Evolutionary conservation across 371 early-diverging fungal genomes (phyloP), one percentile per base, ranked within the genome.

Genomic region (Mucor plumbeus): DNA sequence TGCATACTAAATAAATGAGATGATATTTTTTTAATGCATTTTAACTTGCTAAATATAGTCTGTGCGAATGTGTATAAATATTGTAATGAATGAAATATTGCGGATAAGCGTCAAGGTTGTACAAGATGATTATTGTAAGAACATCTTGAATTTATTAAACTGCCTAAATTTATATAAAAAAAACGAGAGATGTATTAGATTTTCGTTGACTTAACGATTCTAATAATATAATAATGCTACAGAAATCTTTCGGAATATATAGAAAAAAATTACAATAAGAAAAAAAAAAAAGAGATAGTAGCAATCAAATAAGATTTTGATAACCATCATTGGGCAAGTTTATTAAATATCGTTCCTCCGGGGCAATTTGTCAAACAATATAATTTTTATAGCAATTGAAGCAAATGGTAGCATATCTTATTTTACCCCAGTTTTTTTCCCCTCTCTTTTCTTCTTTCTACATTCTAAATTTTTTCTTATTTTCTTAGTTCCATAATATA

Each of bases 41-140:
- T 21, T 31, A 53, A 31, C 53, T 31, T 53, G 53, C 53, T 53
- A 53, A 31, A 53, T 13, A 53, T 53, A 31, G 53, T 31, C 19
- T 53, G 31, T 53, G 53, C 31, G 53, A 53, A 53, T 26, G 53
- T 53, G 53, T 53, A 53, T 53, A 53, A 53, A 26, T 53, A 53
- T 31, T 53, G 53, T 19, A 47, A 47, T 47, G 47, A 47, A 47
- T 47, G 21, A 47, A 31, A 31, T 53, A 53, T 31, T 53, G 10
- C 53, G 53, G 53, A 31, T 53, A 14, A 53, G 14, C 11, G 53
- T 4, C 13, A 56, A 10, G 34, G 34, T 56, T 14, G 9, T 36
- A 56, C 57, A 56, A 34, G 57, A 35, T 56, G 34, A 9, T 56
- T 34, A 14, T 56, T 56, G 36, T 11, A 34, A 56, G 21, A 53